Percentiles rank a stretch among this genome's conserved stretches.
Evolutionary conservation across 805 yeast genomes (phyloP).

Genomic region (Lipomyces yamadae): DNA sequence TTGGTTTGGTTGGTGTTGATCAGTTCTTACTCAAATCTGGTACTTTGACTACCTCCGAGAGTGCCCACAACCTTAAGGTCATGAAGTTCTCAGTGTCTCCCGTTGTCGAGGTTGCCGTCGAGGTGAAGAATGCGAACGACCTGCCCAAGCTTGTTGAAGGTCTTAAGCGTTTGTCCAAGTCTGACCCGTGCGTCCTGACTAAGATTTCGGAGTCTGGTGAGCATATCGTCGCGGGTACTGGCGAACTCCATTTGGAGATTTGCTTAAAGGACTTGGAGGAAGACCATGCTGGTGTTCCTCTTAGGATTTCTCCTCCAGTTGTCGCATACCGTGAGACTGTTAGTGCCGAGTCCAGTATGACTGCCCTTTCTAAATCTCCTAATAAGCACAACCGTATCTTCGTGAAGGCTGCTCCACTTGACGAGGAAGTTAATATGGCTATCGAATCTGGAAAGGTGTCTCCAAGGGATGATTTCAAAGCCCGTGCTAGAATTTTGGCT

Average conservation of each 20-base stretch:
- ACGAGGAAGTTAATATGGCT: conserved; percentile 89
- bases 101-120: conserved; percentile 99
- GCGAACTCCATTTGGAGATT: conserved; percentile 99
- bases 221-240: conserved; percentile 99
- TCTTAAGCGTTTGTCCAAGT: conserved; percentile 99
- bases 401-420: conserved; percentile 95
- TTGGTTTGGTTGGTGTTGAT: conserved; percentile 99
- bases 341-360: conserved; percentile 88
- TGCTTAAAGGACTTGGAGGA: conserved; percentile 94
- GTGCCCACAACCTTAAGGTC: conserved; percentile 99
- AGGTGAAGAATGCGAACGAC: conserved; percentile 99
- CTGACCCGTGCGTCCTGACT: conserved; percentile 97
- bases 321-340: conserved; percentile 99
- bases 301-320: conserved; percentile 96
- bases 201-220: conserved; percentile 94
- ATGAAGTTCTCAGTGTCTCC: conserved; percentile 99
- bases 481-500: conserved; percentile 98
- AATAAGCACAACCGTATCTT: conserved; percentile 99
- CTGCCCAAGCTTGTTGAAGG: conserved; percentile 99
- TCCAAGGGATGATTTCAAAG: conserved; percentile 98
- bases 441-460: conserved; percentile 90
- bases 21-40: conserved; percentile 99
- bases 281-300: conserved; percentile 99
- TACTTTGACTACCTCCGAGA: conserved; percentile 95
- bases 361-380: conserved; percentile 98